These are phyloP conservation scores for Lactarius vividus DNA, from an alignment of 768 basidiomycete genomes.

Conservation along the genomic window DNA sequence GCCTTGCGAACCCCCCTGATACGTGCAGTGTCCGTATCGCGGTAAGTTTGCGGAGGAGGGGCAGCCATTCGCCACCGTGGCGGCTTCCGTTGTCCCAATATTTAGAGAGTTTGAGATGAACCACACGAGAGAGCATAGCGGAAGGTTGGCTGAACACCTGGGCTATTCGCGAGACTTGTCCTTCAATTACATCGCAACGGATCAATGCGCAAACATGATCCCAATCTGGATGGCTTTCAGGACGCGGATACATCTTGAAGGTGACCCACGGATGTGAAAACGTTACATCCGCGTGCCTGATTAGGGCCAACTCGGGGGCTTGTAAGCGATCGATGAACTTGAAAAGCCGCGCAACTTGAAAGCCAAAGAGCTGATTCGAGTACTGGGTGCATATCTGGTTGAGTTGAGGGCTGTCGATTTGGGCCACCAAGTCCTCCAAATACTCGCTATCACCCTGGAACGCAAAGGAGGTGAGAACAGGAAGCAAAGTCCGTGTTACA, in stretches of 20 bases:
- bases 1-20: no score
- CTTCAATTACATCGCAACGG: neutral
- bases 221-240: neutral
- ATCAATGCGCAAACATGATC: neutral
- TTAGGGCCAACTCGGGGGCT: neutral
- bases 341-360: neutral
- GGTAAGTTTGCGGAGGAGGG: no score
- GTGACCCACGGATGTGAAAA: neutral
- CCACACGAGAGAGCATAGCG: neutral
- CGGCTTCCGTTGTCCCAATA: no score
- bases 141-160: neutral
- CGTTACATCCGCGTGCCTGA: neutral
- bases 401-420: neutral
- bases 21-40: no score
- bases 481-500: neutral
- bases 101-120: no score
- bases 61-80: no score
- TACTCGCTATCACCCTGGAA: neutral
- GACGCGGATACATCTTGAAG: neutral
- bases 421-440: neutral
- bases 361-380: neutral
- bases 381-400: neutral
- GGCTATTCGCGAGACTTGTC: neutral
- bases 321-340: neutral
- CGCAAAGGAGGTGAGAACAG: neutral